phyloP scores from a whole-genome alignment of 306 rosid genomes.

The Fragaria ananassa region DNA sequence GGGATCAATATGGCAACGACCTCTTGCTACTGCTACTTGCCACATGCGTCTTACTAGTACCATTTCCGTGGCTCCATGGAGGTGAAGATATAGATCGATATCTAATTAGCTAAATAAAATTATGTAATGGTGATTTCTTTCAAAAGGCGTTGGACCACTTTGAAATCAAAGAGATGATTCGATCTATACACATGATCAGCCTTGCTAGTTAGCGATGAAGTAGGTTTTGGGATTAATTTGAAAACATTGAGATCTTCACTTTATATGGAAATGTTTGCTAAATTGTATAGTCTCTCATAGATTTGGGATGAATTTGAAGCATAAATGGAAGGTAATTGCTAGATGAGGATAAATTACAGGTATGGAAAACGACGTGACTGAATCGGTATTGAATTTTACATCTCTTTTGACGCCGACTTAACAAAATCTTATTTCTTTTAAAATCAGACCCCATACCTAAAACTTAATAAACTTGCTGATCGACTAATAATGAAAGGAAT shows the following conservation, averaged over 20 bases:
- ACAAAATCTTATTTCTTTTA: slow-evolving; percentile 6
- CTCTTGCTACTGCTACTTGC: slow-evolving; percentile 15
- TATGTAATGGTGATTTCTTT: background rate
- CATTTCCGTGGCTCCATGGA: background rate
- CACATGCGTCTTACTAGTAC: slow-evolving; percentile 14
- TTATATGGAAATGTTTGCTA: background rate
- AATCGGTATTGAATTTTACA: background rate
- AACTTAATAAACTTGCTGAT: background rate
- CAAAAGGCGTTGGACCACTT: background rate
- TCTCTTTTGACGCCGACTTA: slow-evolving; percentile 13
- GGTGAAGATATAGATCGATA: background rate
- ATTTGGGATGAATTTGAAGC: slow-evolving; percentile 20
- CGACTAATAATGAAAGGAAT: background rate
- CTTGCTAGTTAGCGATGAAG: background rate
- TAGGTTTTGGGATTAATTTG: slow-evolving; percentile 8
- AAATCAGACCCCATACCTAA: background rate
- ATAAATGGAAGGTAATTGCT: slow-evolving; percentile 6
- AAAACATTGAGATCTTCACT: background rate
- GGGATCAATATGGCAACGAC: slow-evolving; percentile 4
- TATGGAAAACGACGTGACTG: slow-evolving; percentile 23
- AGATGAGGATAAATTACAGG: slow-evolving; percentile 13
- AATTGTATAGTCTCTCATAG: background rate
- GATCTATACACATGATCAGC: background rate
- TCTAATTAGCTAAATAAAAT: background rate
- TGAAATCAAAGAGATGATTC: background rate